Evolutionary conservation across 148 eudicot species (phyloP).

Genomic region (Arctostaphylos glauca): DNA sequence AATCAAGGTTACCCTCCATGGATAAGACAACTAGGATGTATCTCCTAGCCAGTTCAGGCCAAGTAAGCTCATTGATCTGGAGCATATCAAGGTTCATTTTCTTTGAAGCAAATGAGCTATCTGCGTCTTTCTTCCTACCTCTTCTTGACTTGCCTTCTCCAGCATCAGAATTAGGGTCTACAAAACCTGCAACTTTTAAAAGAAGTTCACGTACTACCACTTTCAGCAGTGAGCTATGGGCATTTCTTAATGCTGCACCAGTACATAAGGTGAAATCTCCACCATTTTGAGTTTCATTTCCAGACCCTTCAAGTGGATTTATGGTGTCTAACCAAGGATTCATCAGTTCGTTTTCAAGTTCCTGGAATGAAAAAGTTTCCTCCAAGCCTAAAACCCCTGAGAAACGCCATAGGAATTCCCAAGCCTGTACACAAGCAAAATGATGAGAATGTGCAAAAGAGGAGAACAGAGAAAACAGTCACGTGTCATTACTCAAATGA

Average conservation of each 20-base stretch:
- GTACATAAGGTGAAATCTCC: slow-evolving; percentile 25
- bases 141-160: slow-evolving; percentile 46
- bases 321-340: slow-evolving; percentile 43
- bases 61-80: slow-evolving; percentile 51
- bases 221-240: slow-evolving; percentile 41
- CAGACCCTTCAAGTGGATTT: slow-evolving; percentile 16
- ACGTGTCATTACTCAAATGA: neutral
- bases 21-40: slow-evolving; percentile 44
- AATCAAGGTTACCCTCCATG: slow-evolving; percentile 50
- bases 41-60: slow-evolving; percentile 64
- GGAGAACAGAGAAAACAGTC: neutral
- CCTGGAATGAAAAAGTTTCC: slow-evolving; percentile 33
- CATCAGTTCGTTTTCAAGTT: slow-evolving; percentile 43
- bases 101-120: slow-evolving; percentile 30
- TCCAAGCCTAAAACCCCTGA: slow-evolving; percentile 40
- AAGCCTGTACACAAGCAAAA: slow-evolving; percentile 34
- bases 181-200: slow-evolving; percentile 32
- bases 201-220: slow-evolving; percentile 41
- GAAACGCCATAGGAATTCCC: slow-evolving; percentile 52
- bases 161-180: slow-evolving; percentile 44
- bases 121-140: slow-evolving; percentile 49
- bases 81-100: slow-evolving; percentile 44
- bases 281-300: slow-evolving; percentile 6
- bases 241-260: slow-evolving; percentile 35
- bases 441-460: slow-evolving; percentile 1